These are phyloP conservation scores for Rhizopus delemar DNA, from an alignment of 371 early-diverging fungal species.

Conservation along the genomic window DNA sequence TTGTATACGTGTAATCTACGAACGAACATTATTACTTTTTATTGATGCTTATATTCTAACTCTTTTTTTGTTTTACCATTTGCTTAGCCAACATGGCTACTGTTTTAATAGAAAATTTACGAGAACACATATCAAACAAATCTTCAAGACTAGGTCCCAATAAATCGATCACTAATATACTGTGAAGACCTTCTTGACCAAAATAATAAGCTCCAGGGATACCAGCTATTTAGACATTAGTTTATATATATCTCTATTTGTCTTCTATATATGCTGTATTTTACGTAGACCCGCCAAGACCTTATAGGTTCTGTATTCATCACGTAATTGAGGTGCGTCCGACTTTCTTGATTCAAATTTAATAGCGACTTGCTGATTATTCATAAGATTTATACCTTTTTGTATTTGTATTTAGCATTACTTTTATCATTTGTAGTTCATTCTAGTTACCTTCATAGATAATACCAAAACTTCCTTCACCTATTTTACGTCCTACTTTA, in stretches of 20 bases:
- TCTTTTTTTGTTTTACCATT: conserved; percentile 62
- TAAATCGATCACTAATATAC: conserved; percentile 92
- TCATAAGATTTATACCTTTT: conserved; percentile 70
- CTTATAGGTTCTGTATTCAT: conserved; percentile 92
- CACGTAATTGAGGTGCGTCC: conserved; percentile 92
- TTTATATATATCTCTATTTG: background rate
- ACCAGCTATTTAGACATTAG: conserved; percentile 53
- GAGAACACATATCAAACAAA: conserved; percentile 90
- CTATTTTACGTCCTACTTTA: conserved; percentile 91
- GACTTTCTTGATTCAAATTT: conserved; percentile 94
- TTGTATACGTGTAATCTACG: conserved; percentile 81
- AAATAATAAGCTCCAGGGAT: conserved; percentile 90
- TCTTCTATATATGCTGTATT: conserved; percentile 34
- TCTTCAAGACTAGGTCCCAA: conserved; percentile 95
- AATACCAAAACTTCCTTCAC: conserved; percentile 94
- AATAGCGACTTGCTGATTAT: conserved; percentile 86
- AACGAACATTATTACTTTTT: background rate
- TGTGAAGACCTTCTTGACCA: conserved; percentile 94
- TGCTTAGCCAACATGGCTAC: conserved; percentile 93
- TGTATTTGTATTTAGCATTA: background rate
- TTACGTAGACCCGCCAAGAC: conserved; percentile 75
- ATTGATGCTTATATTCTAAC: background rate
- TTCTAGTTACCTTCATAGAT: conserved; percentile 86
- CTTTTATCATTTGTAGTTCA: background rate
- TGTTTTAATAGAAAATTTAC: conserved; percentile 89